Percentiles rank a stretch among this genome's conserved stretches.
phyloP scores from a whole-genome alignment of 1,139 yeast species.

The Suhomyces anneliseae region DNA sequence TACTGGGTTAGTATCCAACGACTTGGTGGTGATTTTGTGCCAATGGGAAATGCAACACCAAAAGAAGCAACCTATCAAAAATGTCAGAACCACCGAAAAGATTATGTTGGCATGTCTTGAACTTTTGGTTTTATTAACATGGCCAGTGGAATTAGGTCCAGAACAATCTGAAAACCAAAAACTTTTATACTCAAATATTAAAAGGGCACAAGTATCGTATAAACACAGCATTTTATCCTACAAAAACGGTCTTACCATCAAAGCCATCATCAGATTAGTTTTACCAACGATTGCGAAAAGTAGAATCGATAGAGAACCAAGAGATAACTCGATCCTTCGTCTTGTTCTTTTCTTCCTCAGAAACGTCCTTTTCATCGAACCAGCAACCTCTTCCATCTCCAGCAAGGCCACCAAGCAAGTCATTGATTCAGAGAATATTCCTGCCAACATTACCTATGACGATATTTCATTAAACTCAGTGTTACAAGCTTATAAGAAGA shows the following conservation, averaged over 20 bases:
- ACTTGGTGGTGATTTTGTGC: conserved; percentile 70
- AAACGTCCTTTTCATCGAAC: conserved; percentile 75
- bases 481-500: conserved; percentile 56
- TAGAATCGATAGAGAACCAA: conserved; percentile 57
- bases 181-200: conserved; percentile 57
- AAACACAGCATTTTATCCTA: conserved; percentile 65
- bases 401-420: conserved; percentile 34
- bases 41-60: conserved; percentile 60
- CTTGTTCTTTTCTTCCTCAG: conserved; percentile 73
- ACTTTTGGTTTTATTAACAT: conserved; percentile 77
- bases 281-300: conserved; percentile 62
- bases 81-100: conserved; percentile 48
- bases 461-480: conserved; percentile 69
- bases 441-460: conserved; percentile 53
- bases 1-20: conserved; percentile 69
- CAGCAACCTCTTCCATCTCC: conserved; percentile 54
- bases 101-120: conserved; percentile 74
- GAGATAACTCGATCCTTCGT: conserved; percentile 73
- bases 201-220: conserved; percentile 66
- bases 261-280: conserved; percentile 69
- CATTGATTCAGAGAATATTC: conserved; percentile 44
- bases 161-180: conserved; percentile 59
- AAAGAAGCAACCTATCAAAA: conserved; percentile 26
- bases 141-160: conserved; percentile 62
- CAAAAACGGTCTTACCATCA: conserved; percentile 61